These are phyloP conservation scores for Metschnikowia orientalis DNA, from an alignment of 805 yeast species.

Conservation along the genomic window DNA sequence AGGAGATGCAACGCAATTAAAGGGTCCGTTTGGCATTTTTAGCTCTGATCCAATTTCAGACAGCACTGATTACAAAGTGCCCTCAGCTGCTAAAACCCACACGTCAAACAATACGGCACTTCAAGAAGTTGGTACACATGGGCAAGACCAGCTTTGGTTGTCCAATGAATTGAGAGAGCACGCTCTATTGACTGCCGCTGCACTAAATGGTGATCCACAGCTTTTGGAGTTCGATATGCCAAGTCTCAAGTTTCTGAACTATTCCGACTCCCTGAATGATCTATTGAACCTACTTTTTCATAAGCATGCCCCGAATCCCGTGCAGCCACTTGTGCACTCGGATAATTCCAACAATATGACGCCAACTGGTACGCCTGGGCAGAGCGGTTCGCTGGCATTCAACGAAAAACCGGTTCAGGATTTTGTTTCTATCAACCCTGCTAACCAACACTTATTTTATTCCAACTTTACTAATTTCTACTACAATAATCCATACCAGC, in stretches of 20 bases:
- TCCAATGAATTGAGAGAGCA: conserved; percentile 69
- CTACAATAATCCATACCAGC: conserved; percentile 37
- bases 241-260: conserved; percentile 10
- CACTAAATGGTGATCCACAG: conserved; percentile 56
- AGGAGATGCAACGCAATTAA: conserved; percentile 38
- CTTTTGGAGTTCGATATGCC: conserved; percentile 47
- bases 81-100: neutral
- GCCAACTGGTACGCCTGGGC: conserved; percentile 4
- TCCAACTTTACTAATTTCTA: conserved; percentile 36
- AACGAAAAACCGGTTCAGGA: conserved; percentile 7
- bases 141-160: conserved; percentile 59
- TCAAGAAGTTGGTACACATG: conserved; percentile 6
- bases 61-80: neutral
- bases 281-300: conserved; percentile 52
- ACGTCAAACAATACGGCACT: neutral
- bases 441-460: conserved; percentile 34
- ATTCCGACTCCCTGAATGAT: conserved; percentile 33
- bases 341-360: conserved; percentile 4
- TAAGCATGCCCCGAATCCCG: conserved; percentile 25
- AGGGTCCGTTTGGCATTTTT: conserved; percentile 85
- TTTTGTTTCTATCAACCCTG: conserved; percentile 26
- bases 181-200: conserved; percentile 70
- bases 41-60: conserved; percentile 6
- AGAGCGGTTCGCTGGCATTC: conserved; percentile 3
- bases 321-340: conserved; percentile 2